Conservation (phyloP, 257 asterid species). For the Fraxinus pennsylvanica region DNA sequence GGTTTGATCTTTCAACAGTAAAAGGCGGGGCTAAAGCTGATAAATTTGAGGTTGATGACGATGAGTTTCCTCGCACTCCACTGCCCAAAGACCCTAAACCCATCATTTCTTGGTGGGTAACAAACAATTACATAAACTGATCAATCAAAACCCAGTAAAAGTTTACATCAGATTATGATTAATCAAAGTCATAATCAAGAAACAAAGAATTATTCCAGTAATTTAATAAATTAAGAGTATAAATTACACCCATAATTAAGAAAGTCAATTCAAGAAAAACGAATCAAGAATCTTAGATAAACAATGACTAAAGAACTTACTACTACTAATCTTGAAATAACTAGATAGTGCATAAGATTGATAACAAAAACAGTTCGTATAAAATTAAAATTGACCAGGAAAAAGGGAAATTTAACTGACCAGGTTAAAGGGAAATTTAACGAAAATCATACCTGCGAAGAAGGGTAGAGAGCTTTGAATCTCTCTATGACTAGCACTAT, state of each 20-base stretch:
- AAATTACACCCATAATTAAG: background rate
- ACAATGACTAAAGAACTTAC: constrained; percentile 4
- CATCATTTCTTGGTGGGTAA: constrained; percentile 51
- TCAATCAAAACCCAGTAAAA: constrained; percentile 34
- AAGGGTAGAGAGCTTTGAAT: constrained; percentile 24
- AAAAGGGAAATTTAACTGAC: background rate
- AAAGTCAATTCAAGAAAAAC: constrained; percentile 5
- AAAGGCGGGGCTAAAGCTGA: constrained; percentile 97
- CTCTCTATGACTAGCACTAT: constrained; percentile 9
- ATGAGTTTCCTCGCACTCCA: constrained; percentile 52
- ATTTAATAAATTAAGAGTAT: background rate
- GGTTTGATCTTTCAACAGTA: constrained; percentile 71
- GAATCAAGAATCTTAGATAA: constrained; percentile 9
- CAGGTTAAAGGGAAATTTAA: background rate
- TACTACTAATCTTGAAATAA: constrained; percentile 14
- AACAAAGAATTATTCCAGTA: background rate
- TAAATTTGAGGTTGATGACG: constrained; percentile 68
- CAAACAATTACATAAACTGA: constrained; percentile 28
- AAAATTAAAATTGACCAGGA: background rate
- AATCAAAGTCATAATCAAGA: background rate
- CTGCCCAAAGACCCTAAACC: constrained; percentile 58
- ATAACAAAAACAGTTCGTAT: background rate
- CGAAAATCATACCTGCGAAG: constrained; percentile 37
- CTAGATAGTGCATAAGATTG: background rate
- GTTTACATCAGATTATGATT: constrained; percentile 14